Conservation (phyloP, 805 yeast species). For the Suhomyces emberorum region DNA sequence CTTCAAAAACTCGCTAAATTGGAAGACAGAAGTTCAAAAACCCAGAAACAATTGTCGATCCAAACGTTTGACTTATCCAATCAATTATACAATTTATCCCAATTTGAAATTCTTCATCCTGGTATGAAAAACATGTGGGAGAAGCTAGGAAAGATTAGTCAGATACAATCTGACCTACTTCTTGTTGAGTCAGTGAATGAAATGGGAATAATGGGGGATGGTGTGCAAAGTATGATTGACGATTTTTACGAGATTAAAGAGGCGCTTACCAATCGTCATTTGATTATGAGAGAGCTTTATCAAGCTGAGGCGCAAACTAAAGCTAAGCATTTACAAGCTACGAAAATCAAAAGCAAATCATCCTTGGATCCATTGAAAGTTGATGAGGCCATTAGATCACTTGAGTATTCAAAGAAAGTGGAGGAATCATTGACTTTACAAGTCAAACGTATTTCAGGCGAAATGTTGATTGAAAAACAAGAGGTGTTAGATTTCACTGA, state of each 20-base stretch:
- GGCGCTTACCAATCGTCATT: constrained; percentile 86
- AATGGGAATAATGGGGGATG: constrained; percentile 75
- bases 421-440: constrained; percentile 78
- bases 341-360: constrained; percentile 65
- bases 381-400: constrained; percentile 79
- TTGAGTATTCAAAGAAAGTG: constrained; percentile 72
- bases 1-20: constrained; percentile 52
- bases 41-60: constrained; percentile 49
- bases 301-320: constrained; percentile 76
- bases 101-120: constrained; percentile 48
- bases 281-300: constrained; percentile 82
- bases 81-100: constrained; percentile 38
- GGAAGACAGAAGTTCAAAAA: constrained; percentile 54
- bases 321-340: constrained; percentile 66
- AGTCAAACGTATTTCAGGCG: constrained; percentile 78
- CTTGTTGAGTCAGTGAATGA: constrained; percentile 68
- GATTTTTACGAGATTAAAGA: constrained; percentile 90
- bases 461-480: constrained; percentile 71
- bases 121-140: constrained; percentile 81
- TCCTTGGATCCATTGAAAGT: constrained; percentile 83
- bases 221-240: constrained; percentile 55
- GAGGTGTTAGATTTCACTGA: constrained; percentile 62
- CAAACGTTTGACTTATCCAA: constrained; percentile 47
- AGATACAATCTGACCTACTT: constrained; percentile 71
- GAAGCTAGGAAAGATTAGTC: constrained; percentile 65